A percentile compares a stretch with the other conserved stretches of the same genome.
Evolutionary conservation across 345 rosid species (phyloP).

Genomic region (Populus ilicifolia): DNA sequence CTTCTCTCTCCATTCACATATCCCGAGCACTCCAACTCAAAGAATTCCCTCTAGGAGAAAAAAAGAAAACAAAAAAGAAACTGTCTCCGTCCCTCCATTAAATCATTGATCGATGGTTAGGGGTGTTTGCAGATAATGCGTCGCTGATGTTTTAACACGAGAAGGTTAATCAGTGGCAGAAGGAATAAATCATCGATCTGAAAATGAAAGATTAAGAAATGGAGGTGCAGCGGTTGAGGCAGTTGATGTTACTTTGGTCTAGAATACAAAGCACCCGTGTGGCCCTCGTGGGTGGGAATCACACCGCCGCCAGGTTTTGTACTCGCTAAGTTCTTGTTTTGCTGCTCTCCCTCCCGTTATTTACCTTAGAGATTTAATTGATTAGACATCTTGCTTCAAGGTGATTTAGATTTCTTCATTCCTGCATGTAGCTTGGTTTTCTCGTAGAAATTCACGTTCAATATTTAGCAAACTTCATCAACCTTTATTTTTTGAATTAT

Average conservation of each 20-base stretch:
- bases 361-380: no score
- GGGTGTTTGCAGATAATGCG: neutral
- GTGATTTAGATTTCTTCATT: neutral
- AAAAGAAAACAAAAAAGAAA: neutral
- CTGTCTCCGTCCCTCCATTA: constrained; percentile 14
- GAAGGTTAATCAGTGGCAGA: neutral
- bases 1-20: neutral
- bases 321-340: constrained; percentile 48
- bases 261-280: constrained; percentile 42
- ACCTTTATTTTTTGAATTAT: neutral
- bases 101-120: neutral
- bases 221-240: constrained; percentile 59
- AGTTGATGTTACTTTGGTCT: constrained; percentile 53
- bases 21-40: neutral
- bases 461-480: no score
- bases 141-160: neutral
- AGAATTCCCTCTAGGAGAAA: neutral
- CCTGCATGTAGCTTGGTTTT: constrained; percentile 12
- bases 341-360: neutral
- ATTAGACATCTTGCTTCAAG: no score
- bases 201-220: constrained; percentile 23
- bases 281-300: constrained; percentile 84
- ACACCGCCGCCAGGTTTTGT: constrained; percentile 80
- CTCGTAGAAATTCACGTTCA: neutral
- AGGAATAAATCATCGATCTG: neutral